Percentiles rank a stretch among this genome's conserved stretches.
Evolutionary conservation across 805 yeast genomes (phyloP).

Genomic region (Suhomyces sp.): DNA sequence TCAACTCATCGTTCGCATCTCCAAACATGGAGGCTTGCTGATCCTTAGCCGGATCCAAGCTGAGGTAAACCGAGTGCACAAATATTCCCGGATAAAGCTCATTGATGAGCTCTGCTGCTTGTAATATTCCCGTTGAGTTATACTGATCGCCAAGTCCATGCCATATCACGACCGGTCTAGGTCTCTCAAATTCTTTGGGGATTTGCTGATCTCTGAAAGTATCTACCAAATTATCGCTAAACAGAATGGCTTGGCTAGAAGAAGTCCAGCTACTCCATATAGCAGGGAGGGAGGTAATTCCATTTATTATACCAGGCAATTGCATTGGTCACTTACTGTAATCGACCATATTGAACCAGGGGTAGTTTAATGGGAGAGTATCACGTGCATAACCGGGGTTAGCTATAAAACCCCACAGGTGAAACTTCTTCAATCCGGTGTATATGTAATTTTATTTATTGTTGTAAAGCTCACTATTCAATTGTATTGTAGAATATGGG

Average conservation of each 20-base stretch:
- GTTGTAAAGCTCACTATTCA: background rate
- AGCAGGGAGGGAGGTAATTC: background rate
- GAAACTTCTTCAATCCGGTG: no score
- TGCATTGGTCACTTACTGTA: background rate
- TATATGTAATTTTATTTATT: no score
- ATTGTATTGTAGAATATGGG: constrained; percentile 1
- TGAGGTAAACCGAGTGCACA: constrained; percentile 54
- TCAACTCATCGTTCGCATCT: constrained; percentile 53
- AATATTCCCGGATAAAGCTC: constrained; percentile 47
- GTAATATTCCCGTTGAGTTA: constrained; percentile 55
- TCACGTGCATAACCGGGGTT: background rate
- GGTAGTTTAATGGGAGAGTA: background rate
- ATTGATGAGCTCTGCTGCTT: constrained; percentile 42
- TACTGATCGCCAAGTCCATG: constrained; percentile 82
- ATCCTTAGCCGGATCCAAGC: constrained; percentile 50
- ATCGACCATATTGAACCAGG: background rate
- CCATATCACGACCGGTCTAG: constrained; percentile 68
- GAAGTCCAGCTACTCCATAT: background rate
- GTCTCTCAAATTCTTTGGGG: background rate
- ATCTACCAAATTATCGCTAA: background rate
- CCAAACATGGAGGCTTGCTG: constrained; percentile 58
- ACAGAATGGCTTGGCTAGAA: background rate
- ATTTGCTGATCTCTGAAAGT: background rate
- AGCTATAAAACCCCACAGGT: background rate
- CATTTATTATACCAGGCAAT: background rate